phyloP scores from a whole-genome alignment of 192 early-diverging fungal species.

The Nowakowskiella sp. region DNA sequence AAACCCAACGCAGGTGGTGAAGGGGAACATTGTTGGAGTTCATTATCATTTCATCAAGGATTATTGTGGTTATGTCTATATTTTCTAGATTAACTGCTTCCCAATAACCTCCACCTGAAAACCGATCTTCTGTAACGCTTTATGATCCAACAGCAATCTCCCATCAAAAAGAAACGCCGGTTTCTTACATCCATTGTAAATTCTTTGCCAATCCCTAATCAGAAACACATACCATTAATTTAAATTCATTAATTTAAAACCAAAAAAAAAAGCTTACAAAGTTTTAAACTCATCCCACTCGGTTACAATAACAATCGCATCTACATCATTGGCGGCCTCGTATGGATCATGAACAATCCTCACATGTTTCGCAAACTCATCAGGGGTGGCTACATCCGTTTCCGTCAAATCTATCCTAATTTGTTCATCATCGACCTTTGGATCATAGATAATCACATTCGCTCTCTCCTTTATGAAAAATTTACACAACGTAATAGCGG shows the following conservation, averaged over 20 bases:
- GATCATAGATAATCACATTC: slow-evolving; percentile 74
- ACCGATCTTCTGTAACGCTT: slow-evolving; percentile 62
- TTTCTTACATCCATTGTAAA: slow-evolving; percentile 67
- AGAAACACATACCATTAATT: too few relatives aligned
- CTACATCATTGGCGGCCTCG: slow-evolving; percentile 58
- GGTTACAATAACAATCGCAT: slow-evolving; percentile 74
- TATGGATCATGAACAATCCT: slow-evolving; percentile 58
- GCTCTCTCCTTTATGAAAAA: slow-evolving; percentile 74
- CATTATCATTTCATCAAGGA: too few relatives aligned
- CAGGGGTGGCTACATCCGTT: slow-evolving; percentile 18
- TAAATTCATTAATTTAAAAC: slow-evolving; percentile 4
- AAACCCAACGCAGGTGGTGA: too few relatives aligned
- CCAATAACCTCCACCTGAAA: slow-evolving; percentile 71
- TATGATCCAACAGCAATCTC: slow-evolving; percentile 64
- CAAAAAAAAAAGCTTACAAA: slow-evolving; percentile 6
- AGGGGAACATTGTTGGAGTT: too few relatives aligned
- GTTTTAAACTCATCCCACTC: slow-evolving; percentile 89
- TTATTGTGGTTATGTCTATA: too few relatives aligned
- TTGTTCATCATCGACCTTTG: slow-evolving; percentile 70
- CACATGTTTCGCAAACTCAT: slow-evolving; percentile 45
- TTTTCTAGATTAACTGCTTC: too few relatives aligned
- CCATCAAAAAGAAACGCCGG: slow-evolving; percentile 90
- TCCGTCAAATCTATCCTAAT: slow-evolving; percentile 58
- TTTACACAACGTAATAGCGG: slow-evolving; percentile 78
- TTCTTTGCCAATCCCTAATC: slow-evolving; percentile 59